Conservation (phyloP, 2,329 filamentous ascomycete genomes). For the Shiraia sp. region DNA sequence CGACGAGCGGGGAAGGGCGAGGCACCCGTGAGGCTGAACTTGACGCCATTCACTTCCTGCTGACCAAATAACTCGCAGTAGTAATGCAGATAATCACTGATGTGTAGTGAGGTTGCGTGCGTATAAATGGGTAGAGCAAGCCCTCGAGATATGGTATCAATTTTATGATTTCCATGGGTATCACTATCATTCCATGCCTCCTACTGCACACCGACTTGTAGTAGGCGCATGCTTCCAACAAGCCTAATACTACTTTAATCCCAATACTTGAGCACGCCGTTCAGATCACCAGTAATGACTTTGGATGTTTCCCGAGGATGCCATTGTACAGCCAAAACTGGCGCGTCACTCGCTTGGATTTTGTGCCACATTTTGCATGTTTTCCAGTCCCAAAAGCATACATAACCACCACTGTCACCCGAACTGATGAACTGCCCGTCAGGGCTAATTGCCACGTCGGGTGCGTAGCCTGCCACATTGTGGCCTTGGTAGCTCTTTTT, state of each 20-base stretch:
- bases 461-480: slow-evolving; percentile 91
- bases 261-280: slow-evolving; percentile 90
- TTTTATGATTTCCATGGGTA: slow-evolving; percentile 30
- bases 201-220: background rate
- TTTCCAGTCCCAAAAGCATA: slow-evolving; percentile 99
- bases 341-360: slow-evolving; percentile 79
- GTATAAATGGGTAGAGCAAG: no score
- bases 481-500: slow-evolving; percentile 97
- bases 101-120: no score
- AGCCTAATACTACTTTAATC: slow-evolving; percentile 59
- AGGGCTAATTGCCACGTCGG: slow-evolving; percentile 84
- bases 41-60: no score
- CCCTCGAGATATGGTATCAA: no score
- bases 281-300: slow-evolving; percentile 85
- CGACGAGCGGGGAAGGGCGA: no score
- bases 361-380: slow-evolving; percentile 99
- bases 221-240: background rate
- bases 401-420: slow-evolving; percentile 84
- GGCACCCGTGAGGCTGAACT: no score
- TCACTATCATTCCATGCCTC: slow-evolving; percentile 12
- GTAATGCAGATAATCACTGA: no score
- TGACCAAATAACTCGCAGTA: no score
- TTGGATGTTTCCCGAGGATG: slow-evolving; percentile 97
- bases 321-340: slow-evolving; percentile 89
- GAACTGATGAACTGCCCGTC: slow-evolving; percentile 90